phyloP scores from a whole-genome alignment of 768 basidiomycete genomes.

The Macrolepiota albuminosa region DNA sequence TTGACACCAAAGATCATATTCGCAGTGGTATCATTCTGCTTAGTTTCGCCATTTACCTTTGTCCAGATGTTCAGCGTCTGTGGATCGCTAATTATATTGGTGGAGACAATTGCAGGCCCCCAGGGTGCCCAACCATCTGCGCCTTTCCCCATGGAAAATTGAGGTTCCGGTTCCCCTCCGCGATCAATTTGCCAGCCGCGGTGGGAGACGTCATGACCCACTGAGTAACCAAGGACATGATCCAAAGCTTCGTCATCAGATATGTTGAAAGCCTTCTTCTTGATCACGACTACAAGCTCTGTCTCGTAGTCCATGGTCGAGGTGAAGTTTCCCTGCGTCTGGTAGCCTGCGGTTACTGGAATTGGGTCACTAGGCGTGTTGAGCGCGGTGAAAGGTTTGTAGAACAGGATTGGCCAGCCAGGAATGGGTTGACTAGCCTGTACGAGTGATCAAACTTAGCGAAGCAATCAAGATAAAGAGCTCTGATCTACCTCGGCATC shows the following conservation, averaged over 20 bases:
- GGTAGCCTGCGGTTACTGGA: constrained; percentile 28
- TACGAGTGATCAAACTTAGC: background rate
- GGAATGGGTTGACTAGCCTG: constrained; percentile 17
- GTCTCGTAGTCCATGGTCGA: constrained; percentile 38
- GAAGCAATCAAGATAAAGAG: background rate
- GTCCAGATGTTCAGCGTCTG: constrained; percentile 37
- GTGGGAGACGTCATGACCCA: constrained; percentile 38
- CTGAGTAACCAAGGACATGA: constrained; percentile 35
- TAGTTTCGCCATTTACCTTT: constrained; percentile 34
- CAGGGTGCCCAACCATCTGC: constrained; percentile 40
- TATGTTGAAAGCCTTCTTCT: constrained; percentile 37
- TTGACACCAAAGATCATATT: constrained; percentile 39
- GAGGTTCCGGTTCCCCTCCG: constrained; percentile 36
- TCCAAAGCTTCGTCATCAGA: constrained; percentile 35
- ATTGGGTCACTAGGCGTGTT: constrained; percentile 23
- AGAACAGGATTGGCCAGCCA: constrained; percentile 22
- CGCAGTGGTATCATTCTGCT: constrained; percentile 35
- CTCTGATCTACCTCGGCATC: constrained; percentile 16
- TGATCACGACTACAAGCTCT: constrained; percentile 38
- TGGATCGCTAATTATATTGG: constrained; percentile 31
- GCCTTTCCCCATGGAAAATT: constrained; percentile 39
- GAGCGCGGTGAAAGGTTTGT: constrained; percentile 25
- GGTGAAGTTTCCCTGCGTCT: constrained; percentile 35
- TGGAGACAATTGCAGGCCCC: constrained; percentile 35
- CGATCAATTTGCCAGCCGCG: constrained; percentile 41